These are phyloP conservation scores for Allomyces javanicus DNA, from an alignment of 192 early-diverging fungal genomes.

Conservation along the genomic window DNA sequence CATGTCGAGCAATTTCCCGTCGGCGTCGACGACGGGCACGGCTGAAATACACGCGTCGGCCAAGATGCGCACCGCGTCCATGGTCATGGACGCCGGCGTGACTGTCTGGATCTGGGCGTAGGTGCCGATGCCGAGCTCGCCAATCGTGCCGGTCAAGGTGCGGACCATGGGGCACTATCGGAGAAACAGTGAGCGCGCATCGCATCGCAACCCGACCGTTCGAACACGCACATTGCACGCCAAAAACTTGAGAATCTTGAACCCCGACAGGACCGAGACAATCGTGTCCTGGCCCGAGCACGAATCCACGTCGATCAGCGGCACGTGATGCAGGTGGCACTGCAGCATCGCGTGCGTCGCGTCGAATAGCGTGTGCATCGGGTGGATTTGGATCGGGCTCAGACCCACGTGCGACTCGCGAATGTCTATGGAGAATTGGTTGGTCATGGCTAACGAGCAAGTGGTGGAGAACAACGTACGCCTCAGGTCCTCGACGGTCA, in stretches of 20 bases:
- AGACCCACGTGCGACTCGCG: background rate
- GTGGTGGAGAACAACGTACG: no score
- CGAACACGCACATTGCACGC: constrained; percentile 51
- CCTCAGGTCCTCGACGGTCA: no score
- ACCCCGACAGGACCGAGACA: constrained; percentile 75
- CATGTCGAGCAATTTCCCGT: background rate
- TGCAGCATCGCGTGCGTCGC: constrained; percentile 59
- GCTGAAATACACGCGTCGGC: background rate
- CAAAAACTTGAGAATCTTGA: constrained; percentile 71
- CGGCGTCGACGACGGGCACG: background rate
- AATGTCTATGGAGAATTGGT: no score
- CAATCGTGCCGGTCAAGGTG: background rate
- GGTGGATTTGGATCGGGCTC: constrained; percentile 51
- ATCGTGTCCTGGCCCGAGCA: constrained; percentile 62
- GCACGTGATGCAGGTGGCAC: constrained; percentile 68
- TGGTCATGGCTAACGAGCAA: no score
- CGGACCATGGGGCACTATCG: no score
- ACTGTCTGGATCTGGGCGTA: background rate
- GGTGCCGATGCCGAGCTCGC: background rate
- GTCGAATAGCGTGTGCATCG: constrained; percentile 68
- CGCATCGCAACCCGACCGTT: background rate
- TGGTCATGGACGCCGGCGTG: background rate
- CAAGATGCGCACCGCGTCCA: background rate
- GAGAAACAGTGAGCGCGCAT: background rate
- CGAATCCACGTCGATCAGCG: constrained; percentile 63